Conservation (phyloP, 306 rosid genomes). For the Oemleria cerasiformis region DNA sequence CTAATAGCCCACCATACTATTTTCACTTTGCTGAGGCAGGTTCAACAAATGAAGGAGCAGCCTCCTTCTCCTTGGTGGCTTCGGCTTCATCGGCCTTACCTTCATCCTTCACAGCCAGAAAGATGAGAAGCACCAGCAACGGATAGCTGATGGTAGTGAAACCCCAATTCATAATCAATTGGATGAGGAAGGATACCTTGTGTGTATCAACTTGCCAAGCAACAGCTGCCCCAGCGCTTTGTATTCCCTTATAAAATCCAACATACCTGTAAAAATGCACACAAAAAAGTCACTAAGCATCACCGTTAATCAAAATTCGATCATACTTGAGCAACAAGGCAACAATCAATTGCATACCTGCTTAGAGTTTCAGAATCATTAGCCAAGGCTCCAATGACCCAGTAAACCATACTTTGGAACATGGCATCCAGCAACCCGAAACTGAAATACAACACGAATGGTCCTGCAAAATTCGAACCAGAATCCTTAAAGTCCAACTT, state of each 20-base stretch:
- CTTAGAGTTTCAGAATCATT: slow-evolving; percentile 81
- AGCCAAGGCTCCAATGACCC: slow-evolving; percentile 91
- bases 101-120: slow-evolving; percentile 70
- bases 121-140: slow-evolving; percentile 45
- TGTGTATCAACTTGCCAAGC: slow-evolving; percentile 88
- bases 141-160: slow-evolving; percentile 72
- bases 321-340: background rate
- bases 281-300: background rate
- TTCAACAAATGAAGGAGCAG: slow-evolving; percentile 24
- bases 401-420: slow-evolving; percentile 80
- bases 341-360: slow-evolving; percentile 47
- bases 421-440: slow-evolving; percentile 91
- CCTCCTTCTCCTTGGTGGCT: slow-evolving; percentile 25
- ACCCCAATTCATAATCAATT: slow-evolving; percentile 64
- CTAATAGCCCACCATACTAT: background rate
- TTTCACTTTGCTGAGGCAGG: slow-evolving; percentile 20
- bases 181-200: slow-evolving; percentile 47
- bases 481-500: slow-evolving; percentile 71
- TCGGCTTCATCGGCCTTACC: slow-evolving; percentile 22
- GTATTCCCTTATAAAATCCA: slow-evolving; percentile 89
- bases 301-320: background rate
- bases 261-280: slow-evolving; percentile 46
- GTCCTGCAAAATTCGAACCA: slow-evolving; percentile 56
- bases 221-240: slow-evolving; percentile 95
- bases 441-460: slow-evolving; percentile 69